A percentile compares a stretch with the other conserved stretches of the same genome.
These are phyloP conservation scores for Mentha longifolia DNA, from an alignment of 257 asterid species.

Conservation along the genomic window DNA sequence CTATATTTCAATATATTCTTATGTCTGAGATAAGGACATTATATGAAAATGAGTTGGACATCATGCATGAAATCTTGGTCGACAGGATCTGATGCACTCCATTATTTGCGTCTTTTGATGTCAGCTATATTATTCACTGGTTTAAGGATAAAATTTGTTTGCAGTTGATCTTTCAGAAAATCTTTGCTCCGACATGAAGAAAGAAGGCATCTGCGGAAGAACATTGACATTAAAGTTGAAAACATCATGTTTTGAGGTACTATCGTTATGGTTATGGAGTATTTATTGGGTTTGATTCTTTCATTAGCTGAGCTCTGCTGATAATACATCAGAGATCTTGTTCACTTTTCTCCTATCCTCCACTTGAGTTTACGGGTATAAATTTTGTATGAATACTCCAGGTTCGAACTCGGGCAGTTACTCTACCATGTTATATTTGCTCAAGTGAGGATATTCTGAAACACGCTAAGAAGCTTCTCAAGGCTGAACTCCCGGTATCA, in stretches of 20 bases:
- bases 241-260: conserved; percentile 88
- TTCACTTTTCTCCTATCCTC: conserved; percentile 9
- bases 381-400: conserved; percentile 40
- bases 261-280: background rate
- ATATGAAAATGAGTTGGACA: conserved; percentile 8
- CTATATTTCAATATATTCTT: background rate
- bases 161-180: conserved; percentile 85
- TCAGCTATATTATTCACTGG: conserved; percentile 16
- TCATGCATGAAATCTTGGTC: background rate
- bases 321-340: background rate
- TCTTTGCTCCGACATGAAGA: conserved; percentile 81
- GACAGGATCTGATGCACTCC: background rate
- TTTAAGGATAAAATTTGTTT: conserved; percentile 28
- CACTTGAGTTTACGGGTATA: conserved; percentile 11
- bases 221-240: conserved; percentile 91
- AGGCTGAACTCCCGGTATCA: conserved; percentile 88
- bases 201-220: conserved; percentile 79
- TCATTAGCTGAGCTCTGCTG: conserved; percentile 10
- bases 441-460: conserved; percentile 77
- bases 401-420: conserved; percentile 92
- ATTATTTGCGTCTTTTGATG: too few relatives aligned
- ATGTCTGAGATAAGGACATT: background rate
- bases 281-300: background rate
- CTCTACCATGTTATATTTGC: conserved; percentile 68
- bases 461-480: conserved; percentile 87